A percentile compares a stretch with the other conserved stretches of the same genome.
Conservation (phyloP, 2,329 filamentous ascomycete genomes). For the Thielaviopsis ethacetica region DNA sequence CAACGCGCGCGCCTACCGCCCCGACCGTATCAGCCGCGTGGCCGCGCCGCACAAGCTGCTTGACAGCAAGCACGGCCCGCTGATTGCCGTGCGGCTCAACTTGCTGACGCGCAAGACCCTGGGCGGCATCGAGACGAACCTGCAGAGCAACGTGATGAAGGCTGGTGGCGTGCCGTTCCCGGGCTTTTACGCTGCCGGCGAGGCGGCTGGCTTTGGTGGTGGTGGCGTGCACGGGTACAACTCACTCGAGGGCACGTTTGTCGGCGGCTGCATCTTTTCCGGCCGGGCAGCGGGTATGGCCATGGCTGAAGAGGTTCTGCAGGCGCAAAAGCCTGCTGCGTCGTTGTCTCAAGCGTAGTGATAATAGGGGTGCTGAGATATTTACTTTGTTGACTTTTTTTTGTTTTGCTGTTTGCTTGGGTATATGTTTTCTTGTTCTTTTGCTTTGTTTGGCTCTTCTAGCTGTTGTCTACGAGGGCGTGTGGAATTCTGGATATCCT, state of each 20-base stretch:
- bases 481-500: not conserved
- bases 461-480: not conserved
- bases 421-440: not conserved
- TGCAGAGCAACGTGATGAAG: slow-evolving; percentile 38
- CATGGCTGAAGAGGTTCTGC: slow-evolving; percentile 29
- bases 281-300: slow-evolving; percentile 38
- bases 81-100: slow-evolving; percentile 45
- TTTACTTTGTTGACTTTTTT: not conserved
- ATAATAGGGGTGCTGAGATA: not conserved
- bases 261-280: slow-evolving; percentile 47
- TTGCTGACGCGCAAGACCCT: slow-evolving; percentile 44
- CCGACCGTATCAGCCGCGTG: slow-evolving; percentile 34
- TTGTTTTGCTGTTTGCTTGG: not conserved
- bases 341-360: not conserved
- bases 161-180: slow-evolving; percentile 30
- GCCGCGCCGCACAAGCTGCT: slow-evolving; percentile 36
- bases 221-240: slow-evolving; percentile 47
- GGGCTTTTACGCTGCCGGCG: slow-evolving; percentile 42
- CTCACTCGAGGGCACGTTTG: slow-evolving; percentile 44
- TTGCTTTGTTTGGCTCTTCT: not conserved
- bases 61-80: slow-evolving; percentile 37
- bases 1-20: slow-evolving; percentile 39
- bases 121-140: slow-evolving; percentile 42
- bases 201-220: slow-evolving; percentile 44
- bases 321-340: not conserved